Base-by-base conservation (phyloP, 495 filamentous ascomycete species). In the Endocarpon pusillum region DNA sequence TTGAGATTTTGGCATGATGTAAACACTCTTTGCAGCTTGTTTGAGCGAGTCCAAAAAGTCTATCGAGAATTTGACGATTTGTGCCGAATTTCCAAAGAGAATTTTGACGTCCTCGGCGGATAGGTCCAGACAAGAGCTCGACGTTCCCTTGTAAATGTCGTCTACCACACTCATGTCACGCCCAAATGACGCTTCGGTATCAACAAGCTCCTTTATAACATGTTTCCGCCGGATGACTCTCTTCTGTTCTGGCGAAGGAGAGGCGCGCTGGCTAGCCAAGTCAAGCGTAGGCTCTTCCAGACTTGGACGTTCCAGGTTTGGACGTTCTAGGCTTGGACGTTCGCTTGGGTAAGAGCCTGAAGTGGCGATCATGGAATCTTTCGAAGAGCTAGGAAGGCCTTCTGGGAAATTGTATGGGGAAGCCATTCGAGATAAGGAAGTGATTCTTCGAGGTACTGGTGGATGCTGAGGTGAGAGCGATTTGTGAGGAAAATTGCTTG, bases 61-160 rank as follows among this genome's bases (percentile, higher is more conserved):
- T 32, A 75, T 72, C 22, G 85, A 82, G 45, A 96, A 94, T 11
- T 67, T 64, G 37, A 83, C 76, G 42, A 96, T 74, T 41, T 92
- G 71, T 39, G 84, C 78, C 2, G 78, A 83, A 45, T 96, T 97
- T 32, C 78, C 72, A 48, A 97, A 97, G 14, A 97, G 69, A 11
- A 75, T 64, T 49, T 81, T 89, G 38, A 89, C 73, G 37, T 93
- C 91, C 29, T 85, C 78, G 12, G 63, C 51, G 18, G 77, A 81
- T n/a, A 94, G 66, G 34, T 81, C 70, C 14, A 82, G 68, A 30
- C 76, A 78, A 12, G 82, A 75, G 40, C 78, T 78, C 0, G 82
- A 83, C 0, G 89, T 94, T n/a, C 78, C 82, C 53, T 86, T 91
- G 61, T 94, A 97, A 28, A 96, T 94, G 45, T 94, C 83, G 46